Base-by-base conservation (phyloP, 345 rosid genomes). In the Aquilaria sinensis region DNA sequence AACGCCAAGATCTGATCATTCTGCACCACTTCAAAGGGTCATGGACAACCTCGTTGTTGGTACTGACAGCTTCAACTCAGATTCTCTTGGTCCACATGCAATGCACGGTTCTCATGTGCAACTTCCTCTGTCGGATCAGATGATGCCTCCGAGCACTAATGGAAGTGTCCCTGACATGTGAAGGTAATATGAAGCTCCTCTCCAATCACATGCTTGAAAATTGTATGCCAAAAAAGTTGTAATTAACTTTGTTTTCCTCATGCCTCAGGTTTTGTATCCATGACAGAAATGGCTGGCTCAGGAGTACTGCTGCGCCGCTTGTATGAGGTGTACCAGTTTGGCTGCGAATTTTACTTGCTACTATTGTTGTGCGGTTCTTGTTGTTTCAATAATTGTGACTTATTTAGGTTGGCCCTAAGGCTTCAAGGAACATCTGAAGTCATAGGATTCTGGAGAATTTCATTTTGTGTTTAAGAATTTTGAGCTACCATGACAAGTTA, bases 1-100 rank as follows among this genome's bases (percentile, higher is more conserved):
- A 3, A 63, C 67, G 14, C 66, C 74, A 62, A 45, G 64, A n/a
- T 61, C 62, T 56, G 49, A 61, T 29, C 58, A 43, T 56, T 47
- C 23, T 12, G 67, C 33, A 64, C 46, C 37, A 37, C 8, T 31
- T 29, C 31, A 61, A 37, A 37, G 2, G 7, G 7, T 7, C 7
- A 2, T 7, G 7, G 43, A 37, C 7, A 3, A 37, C 7, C 43
- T 37, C 34, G 2, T 31, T 10, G 11, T n/a, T 52, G 30, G 30
- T 14, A 16, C 4, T 7, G 6, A 13, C 16, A 52, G 30, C 9
- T 37, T 14, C 16, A 12, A 7, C 10, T 3, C 56, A 52, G 16
- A 13, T 52, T 9, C 9, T 52, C 30, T 52, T 15, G 53, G n/a
- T 23, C 23, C 23, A 23, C 43, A 37, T 0, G 7, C 43, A 37